Evolutionary conservation across 345 rosid species (phyloP), one percentile per base, ranked within the genome.

Genomic region (Eucalyptus marginata): DNA sequence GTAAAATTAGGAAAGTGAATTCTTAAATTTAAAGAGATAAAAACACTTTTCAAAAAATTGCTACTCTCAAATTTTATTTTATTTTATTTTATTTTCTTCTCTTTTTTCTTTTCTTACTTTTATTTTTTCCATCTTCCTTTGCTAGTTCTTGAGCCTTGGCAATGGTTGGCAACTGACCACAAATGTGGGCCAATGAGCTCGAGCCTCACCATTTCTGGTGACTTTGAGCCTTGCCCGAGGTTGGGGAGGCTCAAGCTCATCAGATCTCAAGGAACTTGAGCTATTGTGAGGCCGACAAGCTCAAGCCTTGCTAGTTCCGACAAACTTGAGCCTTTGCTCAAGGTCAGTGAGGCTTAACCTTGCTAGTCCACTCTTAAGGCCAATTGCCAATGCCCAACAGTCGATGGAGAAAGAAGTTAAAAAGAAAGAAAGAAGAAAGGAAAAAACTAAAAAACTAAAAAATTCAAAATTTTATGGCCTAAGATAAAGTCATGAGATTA

Each of bases 361-460:
- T 9, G 27, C 2, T 54, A 2, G 11, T 27, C 1, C 59, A 56
- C 11, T 17, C 22, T 17, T 7, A 52, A 52, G 4, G 56, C 9
- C 0, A 7, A 4, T 52, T 52, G 4, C 1, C 2, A 52, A 0
- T 52, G 24, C 56, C 56, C 0, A 22, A 0, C 2, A 0, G 0
- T 3, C 1, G 0, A 22, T 25, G 1, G 1, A 0, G 0, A 9
- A 1, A 56, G 1, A 56, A 1, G 62, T 56, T 24, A 56, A 1
- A 56, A 49, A 49, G 13, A 56, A 56, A 56, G 10, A 56, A 56
- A 4, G 6, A 56, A 52, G 2, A 18, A 52, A 3, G 2, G 8
- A 51, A 51, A 51, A 16, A 52, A 7, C n/a, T n/a, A 52, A 49
- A 2, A 13, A 54, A 20, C 1, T 49, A 16, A 51, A 16, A 51